Base-by-base conservation (phyloP, 2,329 filamentous ascomycete genomes). In the Fusarium paranaense region DNA sequence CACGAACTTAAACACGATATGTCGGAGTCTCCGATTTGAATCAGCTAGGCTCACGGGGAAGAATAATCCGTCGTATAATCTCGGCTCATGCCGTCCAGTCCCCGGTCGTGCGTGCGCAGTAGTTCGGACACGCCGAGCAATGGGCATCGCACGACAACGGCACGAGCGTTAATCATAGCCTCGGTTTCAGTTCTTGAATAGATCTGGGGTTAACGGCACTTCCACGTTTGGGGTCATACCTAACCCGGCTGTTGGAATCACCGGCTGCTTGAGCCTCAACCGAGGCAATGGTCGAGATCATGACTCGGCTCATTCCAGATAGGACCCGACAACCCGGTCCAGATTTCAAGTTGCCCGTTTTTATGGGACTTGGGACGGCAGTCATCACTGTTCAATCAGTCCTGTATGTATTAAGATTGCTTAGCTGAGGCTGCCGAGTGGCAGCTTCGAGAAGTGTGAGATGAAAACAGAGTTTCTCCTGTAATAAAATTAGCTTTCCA, bases 281-380 rank as follows among this genome's bases (percentile, higher is more conserved):
- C 9, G 3, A 16, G 8, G 38, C 9, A 35, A 61, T 42, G 52
- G 67, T 63, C 30, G 7, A 16, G 20, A 25, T 30, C 45, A 67
- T 71, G 69, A 67, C 63, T 67, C 40, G 35, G 35, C 33, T 22
- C 67, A 70, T 71, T 67, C 60, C 67, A 64, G 6, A 9, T 11
- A 20, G 25, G 9, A 40, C 30, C 54, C 62, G 59, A 61, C 33
- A 30, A 47, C 27, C n/a, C 33, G 67, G 59, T 58, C 22, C 45
- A 62, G 40, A 25, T 40, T 38, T 11, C 27, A 30, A n/a, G 30
- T 16, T 50, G 16, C 22, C 27, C 25, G 20, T 58, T 11, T 6
- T 30, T 32, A 7, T 14, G 4, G 7, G 13, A 16, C 52, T 56
- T 14, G 25, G 18, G 18, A 40, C 22, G 20, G 18, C 6, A 30